Base-by-base conservation (phyloP, 129 eudicot species). In the Pulicaria dysenterica region DNA sequence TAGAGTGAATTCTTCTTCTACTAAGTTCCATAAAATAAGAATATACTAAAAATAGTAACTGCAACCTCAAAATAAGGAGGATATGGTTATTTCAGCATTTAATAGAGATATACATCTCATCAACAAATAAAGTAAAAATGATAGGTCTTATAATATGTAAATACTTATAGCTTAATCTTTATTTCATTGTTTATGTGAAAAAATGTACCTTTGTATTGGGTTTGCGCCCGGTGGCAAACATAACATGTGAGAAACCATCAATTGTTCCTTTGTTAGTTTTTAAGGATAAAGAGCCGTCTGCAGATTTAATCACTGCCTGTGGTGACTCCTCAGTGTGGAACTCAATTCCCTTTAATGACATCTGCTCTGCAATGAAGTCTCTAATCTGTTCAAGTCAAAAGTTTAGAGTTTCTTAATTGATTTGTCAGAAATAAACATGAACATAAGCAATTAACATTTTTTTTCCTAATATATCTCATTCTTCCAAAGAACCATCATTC, bases 161-260 rank as follows among this genome's bases (percentile, higher is more conserved):
- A 61, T 39, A 40, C 48, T 61, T 61, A 43, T 31, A 61, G 13
- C 34, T 39, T 39, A n/a, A n/a, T 39, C 24, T 64, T 15, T 37
- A 16, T 47, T 15, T 16, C 36, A 15, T 16, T 5, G 49, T 48
- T 73, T 62, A 50, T 42, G 19, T 12, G 5, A 2, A 38, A 51
- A 76, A 46, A 34, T 12, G 60, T 70, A 90, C 99, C 97, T 78
- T 86, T 56, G 94, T 95, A 72, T 95, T 95, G 45, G 99, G 96
- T 47, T 70, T 88, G 45, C 99, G 97, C 40, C 99, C 99, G 45
- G 99, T 95, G 15, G 99, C 99, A 83, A 90, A 95, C 99, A 95
- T 95, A 67, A 95, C 74, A 85, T 95, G 99, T 42, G 99, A 89
- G 84, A 90, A 88, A 10, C 99, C 99, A 31, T 95, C 97, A 73